Base-by-base conservation (phyloP, 768 basidiomycete species). In the Chiua virens region DNA sequence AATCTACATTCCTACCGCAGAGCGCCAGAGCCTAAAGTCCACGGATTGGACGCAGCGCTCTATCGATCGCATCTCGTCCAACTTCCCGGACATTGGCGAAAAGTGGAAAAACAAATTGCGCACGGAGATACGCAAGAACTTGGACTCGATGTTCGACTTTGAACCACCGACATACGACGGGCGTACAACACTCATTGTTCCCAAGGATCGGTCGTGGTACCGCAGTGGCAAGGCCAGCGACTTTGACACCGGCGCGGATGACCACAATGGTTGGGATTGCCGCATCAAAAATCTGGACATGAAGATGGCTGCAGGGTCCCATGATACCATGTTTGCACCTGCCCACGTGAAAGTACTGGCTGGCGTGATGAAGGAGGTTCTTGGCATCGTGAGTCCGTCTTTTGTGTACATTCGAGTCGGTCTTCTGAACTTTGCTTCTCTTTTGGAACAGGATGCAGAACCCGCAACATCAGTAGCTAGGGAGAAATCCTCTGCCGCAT, bases 281-380 rank as follows among this genome's bases (percentile, higher is more conserved):
- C 57, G 62, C 28, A 56, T 67, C 42, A 64, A 57, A 32, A 59
- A 64, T 20, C 18, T 66, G 32, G 63, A 57, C 47, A 60, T 67
- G 60, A 67, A 63, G 51, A 15, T 68, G 20, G 54, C 66, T 3
- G 52, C 56, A 6, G 66, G 66, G 15, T 17, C 57, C 3, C 66
- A 68, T n/a, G 66, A 67, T 50, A 65, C 66, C 2, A 66, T 67
- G 66, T 68, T 67, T 32, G 62, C 66, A 2, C 66, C 66, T 45
- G 64, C 66, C 20, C 59, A 68, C 21, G 66, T 68, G 18, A 67
- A 67, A 20, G 58, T 59, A 4, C 66, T 67, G 1, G 64, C 66
- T 32, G 52, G 57, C 1, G 63, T 66, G 34, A 57, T 61, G 35
- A 60, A 61, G 47, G 59, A 49, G 5, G 20, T 52, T 40, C 40